A percentile compares a stretch with the other conserved stretches of the same genome.
These are phyloP conservation scores for Glycine soja DNA, from an alignment of 306 rosid species.

Conservation along the genomic window DNA sequence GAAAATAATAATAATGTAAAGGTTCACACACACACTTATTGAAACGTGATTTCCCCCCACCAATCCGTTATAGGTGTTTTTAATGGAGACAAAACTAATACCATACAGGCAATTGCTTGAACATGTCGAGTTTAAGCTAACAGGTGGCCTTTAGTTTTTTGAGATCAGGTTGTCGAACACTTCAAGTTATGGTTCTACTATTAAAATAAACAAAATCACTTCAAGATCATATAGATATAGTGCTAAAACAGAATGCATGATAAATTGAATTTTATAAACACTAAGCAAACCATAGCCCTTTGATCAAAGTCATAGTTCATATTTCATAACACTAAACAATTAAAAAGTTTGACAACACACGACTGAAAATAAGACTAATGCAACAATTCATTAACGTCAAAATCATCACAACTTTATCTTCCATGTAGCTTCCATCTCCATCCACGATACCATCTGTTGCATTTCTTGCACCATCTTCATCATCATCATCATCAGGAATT, in stretches of 20 bases:
- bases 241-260: not conserved
- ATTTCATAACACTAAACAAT: not conserved
- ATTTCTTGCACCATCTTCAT: not conserved
- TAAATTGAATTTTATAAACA: not conserved
- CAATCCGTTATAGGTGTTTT: too few relatives aligned
- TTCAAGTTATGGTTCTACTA: too few relatives aligned
- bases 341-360: not conserved
- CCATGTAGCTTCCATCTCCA: not conserved
- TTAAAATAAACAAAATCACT: not conserved
- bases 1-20: too few relatives aligned
- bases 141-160: too few relatives aligned
- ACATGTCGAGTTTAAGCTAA: too few relatives aligned
- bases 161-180: too few relatives aligned
- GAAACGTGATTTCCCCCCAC: too few relatives aligned
- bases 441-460: not conserved
- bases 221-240: not conserved
- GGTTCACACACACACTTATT: too few relatives aligned
- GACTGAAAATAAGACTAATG: too few relatives aligned
- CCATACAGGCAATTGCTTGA: too few relatives aligned
- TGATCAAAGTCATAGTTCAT: too few relatives aligned
- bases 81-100: too few relatives aligned
- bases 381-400: not conserved
- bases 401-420: not conserved
- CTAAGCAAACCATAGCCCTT: not conserved
- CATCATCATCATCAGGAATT: not conserved